Conservation (phyloP, 2,329 filamentous ascomycete species). For the Trematosphaeria pertusa region DNA sequence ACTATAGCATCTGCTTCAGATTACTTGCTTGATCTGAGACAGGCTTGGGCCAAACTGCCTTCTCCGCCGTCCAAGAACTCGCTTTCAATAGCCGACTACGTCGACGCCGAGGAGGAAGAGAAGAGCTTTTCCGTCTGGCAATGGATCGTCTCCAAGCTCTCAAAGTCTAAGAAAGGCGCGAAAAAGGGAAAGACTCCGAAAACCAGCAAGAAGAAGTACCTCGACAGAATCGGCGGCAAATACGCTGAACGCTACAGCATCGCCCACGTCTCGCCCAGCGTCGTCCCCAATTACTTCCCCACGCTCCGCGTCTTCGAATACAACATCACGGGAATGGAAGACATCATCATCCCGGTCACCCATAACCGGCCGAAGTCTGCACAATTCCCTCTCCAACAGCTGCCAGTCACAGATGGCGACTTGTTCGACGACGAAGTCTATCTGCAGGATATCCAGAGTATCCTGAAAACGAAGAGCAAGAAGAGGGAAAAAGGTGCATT, state of each 20-base stretch:
- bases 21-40: slow-evolving; percentile 80
- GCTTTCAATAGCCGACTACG: slow-evolving; percentile 12
- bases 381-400: slow-evolving; percentile 10
- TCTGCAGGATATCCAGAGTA: slow-evolving; percentile 51
- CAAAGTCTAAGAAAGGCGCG: slow-evolving; percentile 19
- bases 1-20: slow-evolving; percentile 72
- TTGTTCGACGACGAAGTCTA: slow-evolving; percentile 38
- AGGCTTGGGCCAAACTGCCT: slow-evolving; percentile 79
- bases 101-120: slow-evolving; percentile 23
- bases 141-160: slow-evolving; percentile 24
- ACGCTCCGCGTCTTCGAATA: slow-evolving; percentile 92
- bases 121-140: slow-evolving; percentile 26
- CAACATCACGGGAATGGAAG: slow-evolving; percentile 81
- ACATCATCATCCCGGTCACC: slow-evolving; percentile 33
- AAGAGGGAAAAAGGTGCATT: slow-evolving; percentile 34
- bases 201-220: slow-evolving; percentile 59
- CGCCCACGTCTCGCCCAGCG: slow-evolving; percentile 80
- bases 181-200: slow-evolving; percentile 43
- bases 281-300: slow-evolving; percentile 93
- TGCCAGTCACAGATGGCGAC: slow-evolving; percentile 11
- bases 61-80: slow-evolving; percentile 38
- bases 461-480: slow-evolving; percentile 56
- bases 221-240: slow-evolving; percentile 75
- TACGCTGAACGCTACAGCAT: slow-evolving; percentile 87
- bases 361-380: slow-evolving; percentile 2